phyloP scores from a whole-genome alignment of 2,329 filamentous ascomycete genomes.

The Podosphaera fusca region DNA sequence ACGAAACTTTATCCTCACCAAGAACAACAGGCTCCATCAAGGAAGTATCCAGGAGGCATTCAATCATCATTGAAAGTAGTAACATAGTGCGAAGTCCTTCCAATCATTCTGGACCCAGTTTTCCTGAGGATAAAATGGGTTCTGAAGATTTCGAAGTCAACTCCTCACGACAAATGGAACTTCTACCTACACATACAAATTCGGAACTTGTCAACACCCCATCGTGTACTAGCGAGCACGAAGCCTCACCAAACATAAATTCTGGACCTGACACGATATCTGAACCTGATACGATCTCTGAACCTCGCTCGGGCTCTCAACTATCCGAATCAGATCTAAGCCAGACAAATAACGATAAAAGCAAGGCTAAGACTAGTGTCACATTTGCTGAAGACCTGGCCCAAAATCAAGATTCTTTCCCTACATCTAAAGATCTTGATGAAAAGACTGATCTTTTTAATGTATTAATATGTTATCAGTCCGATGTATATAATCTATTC shows the following conservation, averaged over 20 bases:
- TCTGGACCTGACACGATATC: neutral
- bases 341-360: neutral
- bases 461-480: slow-evolving; percentile 30
- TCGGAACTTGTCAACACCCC: neutral
- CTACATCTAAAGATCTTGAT: neutral
- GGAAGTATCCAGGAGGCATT: neutral
- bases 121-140: neutral
- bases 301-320: neutral
- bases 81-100: neutral
- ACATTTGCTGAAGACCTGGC: neutral
- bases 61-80: neutral
- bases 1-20: slow-evolving; percentile 8
- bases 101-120: neutral
- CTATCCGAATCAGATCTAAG: neutral
- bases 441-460: slow-evolving; percentile 11
- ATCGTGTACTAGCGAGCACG: neutral
- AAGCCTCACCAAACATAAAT: neutral
- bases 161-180: neutral
- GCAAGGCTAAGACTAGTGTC: neutral
- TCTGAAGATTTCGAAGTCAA: neutral
- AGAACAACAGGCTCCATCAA: neutral
- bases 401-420: neutral
- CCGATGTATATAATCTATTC: slow-evolving; percentile 32
- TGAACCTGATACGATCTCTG: too few relatives aligned
- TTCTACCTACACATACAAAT: neutral